Evolutionary conservation across 768 basidiomycete species (phyloP).

Genomic region (Panaeolus papilionaceus): DNA sequence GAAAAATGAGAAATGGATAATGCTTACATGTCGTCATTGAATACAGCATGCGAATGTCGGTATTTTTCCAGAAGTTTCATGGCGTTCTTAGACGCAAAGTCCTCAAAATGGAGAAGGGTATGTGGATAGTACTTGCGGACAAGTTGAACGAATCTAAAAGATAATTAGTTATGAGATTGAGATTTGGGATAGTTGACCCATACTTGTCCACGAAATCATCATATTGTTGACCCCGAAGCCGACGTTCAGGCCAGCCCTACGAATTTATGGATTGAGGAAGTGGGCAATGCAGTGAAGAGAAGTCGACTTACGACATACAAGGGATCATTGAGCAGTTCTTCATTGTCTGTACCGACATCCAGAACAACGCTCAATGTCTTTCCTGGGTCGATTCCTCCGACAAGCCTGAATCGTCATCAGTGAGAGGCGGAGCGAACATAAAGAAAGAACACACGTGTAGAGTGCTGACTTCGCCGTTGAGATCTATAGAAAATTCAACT

Average conservation of each 20-base stretch:
- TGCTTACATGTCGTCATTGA: constrained; percentile 85
- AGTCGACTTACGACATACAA: constrained; percentile 65
- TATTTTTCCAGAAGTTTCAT: constrained; percentile 69
- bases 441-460: constrained; percentile 55
- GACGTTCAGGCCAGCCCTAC: constrained; percentile 76
- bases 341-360: constrained; percentile 83
- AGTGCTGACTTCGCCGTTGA: constrained; percentile 81
- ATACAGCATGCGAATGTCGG: constrained; percentile 65
- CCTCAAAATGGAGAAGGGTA: constrained; percentile 82
- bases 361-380: constrained; percentile 64
- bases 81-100: constrained; percentile 83
- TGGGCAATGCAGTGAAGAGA: not conserved
- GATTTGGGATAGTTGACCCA: constrained; percentile 18
- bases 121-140: constrained; percentile 74
- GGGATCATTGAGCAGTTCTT: constrained; percentile 62
- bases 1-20: constrained; percentile 15
- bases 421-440: too few relatives aligned
- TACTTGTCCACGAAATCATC: constrained; percentile 81
- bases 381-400: constrained; percentile 70
- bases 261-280: too few relatives aligned
- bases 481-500: constrained; percentile 38
- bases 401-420: constrained; percentile 34
- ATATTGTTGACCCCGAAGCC: constrained; percentile 76
- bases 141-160: constrained; percentile 71
- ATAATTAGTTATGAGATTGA: not conserved